Evolutionary conservation across 176 grass and related monocot species (phyloP).

Genomic region (Poa pratensis): DNA sequence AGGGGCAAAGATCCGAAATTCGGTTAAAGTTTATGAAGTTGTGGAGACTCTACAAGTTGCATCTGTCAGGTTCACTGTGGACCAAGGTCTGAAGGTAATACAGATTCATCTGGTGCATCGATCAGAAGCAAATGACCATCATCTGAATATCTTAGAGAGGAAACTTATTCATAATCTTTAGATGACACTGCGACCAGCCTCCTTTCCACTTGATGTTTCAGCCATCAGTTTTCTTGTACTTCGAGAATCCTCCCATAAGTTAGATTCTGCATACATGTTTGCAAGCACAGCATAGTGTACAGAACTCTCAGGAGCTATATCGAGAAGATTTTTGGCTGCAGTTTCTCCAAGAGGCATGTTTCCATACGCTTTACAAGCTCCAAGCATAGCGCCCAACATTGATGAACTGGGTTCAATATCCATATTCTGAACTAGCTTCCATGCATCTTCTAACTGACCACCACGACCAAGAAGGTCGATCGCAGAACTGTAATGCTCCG

Average conservation of each 20-base stretch:
- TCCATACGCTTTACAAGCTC: slow-evolving; percentile 65
- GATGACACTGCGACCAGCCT: slow-evolving; percentile 55
- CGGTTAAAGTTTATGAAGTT: neutral
- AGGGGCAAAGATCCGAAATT: neutral
- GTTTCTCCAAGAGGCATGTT: slow-evolving; percentile 67
- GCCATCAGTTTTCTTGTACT: slow-evolving; percentile 65
- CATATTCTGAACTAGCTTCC: slow-evolving; percentile 58
- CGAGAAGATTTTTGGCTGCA: slow-evolving; percentile 56
- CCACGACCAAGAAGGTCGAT: slow-evolving; percentile 83
- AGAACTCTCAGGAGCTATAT: slow-evolving; percentile 58
- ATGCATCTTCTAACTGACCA: slow-evolving; percentile 76
- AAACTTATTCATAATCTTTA: slow-evolving; percentile 38
- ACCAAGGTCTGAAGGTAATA: neutral
- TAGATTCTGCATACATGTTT: slow-evolving; percentile 72
- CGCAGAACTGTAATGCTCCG: slow-evolving; percentile 75
- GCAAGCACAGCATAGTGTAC: slow-evolving; percentile 77
- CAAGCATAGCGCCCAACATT: slow-evolving; percentile 79
- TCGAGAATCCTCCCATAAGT: slow-evolving; percentile 68
- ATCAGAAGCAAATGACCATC: neutral
- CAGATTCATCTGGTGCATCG: slow-evolving; percentile 14
- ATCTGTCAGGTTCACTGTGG: slow-evolving; percentile 9
- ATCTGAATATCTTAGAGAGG: slow-evolving; percentile 4
- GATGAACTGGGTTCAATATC: slow-evolving; percentile 55
- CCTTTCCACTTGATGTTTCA: slow-evolving; percentile 54
- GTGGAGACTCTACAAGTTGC: neutral